Percentiles rank a stretch among this genome's conserved stretches.
phyloP scores from a whole-genome alignment of 345 rosid genomes.

The Hirschfeldia incana region DNA sequence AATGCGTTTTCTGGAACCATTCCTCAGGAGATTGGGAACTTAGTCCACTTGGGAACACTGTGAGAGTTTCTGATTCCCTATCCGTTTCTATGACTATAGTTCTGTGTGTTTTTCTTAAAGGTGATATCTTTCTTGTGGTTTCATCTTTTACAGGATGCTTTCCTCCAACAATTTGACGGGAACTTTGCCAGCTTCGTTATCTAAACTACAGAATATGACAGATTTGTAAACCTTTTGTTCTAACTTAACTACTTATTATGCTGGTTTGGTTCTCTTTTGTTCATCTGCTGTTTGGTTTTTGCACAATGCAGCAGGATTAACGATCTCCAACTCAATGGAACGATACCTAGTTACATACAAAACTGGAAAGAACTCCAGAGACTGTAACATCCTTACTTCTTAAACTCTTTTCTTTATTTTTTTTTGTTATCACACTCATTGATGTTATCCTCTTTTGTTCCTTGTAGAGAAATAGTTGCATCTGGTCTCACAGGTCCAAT shows the following conservation, averaged over 20 bases:
- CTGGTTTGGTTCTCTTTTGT: background rate
- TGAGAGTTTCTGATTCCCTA: constrained; percentile 32
- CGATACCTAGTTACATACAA: constrained; percentile 49
- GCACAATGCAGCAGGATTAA: constrained; percentile 56
- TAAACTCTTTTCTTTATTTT: background rate
- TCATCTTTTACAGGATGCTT: constrained; percentile 48
- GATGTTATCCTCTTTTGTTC: constrained; percentile 1
- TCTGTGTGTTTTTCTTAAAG: constrained; percentile 1
- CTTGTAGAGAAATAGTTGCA: constrained; percentile 56
- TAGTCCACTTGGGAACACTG: constrained; percentile 46
- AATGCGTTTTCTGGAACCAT: constrained; percentile 57
- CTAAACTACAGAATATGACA: constrained; percentile 46
- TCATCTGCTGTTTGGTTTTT: constrained; percentile 33
- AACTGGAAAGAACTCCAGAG: constrained; percentile 53
- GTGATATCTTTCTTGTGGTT: background rate
- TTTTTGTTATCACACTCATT: background rate
- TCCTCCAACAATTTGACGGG: constrained; percentile 63
- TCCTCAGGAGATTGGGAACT: constrained; percentile 57
- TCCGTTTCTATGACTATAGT: constrained; percentile 12
- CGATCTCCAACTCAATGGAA: constrained; percentile 62
- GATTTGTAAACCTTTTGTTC: constrained; percentile 47
- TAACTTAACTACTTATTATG: background rate
- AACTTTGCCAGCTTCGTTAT: constrained; percentile 45
- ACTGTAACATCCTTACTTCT: constrained; percentile 44
- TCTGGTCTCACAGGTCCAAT: constrained; percentile 65